Conservation (phyloP, 2,329 filamentous ascomycete species). For the Westerdykella ornata region DNA sequence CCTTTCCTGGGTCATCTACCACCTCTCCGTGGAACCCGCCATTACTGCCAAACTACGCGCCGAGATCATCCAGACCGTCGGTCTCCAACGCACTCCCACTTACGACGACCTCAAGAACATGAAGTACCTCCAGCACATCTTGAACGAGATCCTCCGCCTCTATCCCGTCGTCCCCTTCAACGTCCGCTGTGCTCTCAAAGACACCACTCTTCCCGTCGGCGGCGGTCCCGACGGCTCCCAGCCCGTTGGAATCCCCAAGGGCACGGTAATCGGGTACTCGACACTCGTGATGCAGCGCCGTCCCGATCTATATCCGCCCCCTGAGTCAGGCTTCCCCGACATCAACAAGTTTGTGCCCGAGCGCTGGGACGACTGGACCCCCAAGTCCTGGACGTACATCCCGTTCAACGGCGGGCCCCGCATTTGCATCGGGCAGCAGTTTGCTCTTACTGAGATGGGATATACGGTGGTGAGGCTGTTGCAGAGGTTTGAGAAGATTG, state of each 20-base stretch:
- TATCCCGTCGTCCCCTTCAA: slow-evolving; percentile 49
- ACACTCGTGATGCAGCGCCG: slow-evolving; percentile 47
- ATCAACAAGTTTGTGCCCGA: slow-evolving; percentile 43
- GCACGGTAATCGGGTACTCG: slow-evolving; percentile 43
- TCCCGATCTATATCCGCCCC: slow-evolving; percentile 43
- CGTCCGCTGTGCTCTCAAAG: slow-evolving; percentile 41
- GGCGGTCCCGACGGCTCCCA: slow-evolving; percentile 42
- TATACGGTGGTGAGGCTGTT: slow-evolving; percentile 45
- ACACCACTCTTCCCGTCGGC: slow-evolving; percentile 46
- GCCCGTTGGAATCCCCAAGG: slow-evolving; percentile 41
- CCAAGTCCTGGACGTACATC: slow-evolving; percentile 45
- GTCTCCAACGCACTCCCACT: slow-evolving; percentile 53
- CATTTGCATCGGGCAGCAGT: slow-evolving; percentile 49
- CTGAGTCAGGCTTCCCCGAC: slow-evolving; percentile 36
- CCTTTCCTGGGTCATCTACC: slow-evolving; percentile 75
- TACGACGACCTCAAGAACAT: slow-evolving; percentile 81
- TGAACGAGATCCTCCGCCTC: slow-evolving; percentile 39
- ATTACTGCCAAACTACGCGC: slow-evolving; percentile 61
- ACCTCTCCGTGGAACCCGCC: slow-evolving; percentile 65
- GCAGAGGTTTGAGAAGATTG: slow-evolving; percentile 40
- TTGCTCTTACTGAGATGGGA: slow-evolving; percentile 46
- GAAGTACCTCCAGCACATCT: slow-evolving; percentile 56
- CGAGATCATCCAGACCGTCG: slow-evolving; percentile 65
- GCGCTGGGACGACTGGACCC: slow-evolving; percentile 46
- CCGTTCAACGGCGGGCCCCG: slow-evolving; percentile 46